Base-by-base conservation (phyloP, 495 filamentous ascomycete genomes). In the Rusavskia elegans region DNA sequence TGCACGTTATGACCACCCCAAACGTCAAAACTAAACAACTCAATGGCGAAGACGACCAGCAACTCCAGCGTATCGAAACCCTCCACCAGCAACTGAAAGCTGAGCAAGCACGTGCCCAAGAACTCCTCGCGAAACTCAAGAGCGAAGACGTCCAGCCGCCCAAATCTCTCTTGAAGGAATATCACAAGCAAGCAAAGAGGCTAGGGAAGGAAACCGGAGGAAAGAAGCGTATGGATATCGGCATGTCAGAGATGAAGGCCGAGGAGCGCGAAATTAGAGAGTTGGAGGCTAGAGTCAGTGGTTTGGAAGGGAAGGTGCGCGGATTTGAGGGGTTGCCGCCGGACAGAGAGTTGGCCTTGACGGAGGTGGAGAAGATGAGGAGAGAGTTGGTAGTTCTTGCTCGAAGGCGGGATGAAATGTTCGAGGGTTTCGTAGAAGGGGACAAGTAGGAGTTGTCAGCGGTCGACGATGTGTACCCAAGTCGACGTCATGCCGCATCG, bases 251-350 rank as follows among this genome's bases (percentile, higher is more conserved):
- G 30, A 59, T 76, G 2, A 60, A 68, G 16, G 58, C 50, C 1
- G 70, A 77, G 46, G 78, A 82, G 55, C 65, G 70, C 16, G 68
- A 65, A 0, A 73, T 80, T 21, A 64, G 68, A 7, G 68, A 63
- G 2, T 54, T 80, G 55, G 64, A 76, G 19, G 55, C 63, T 2
- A 57, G 64, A 37, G 78, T 83, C 45, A 70, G 72, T 51, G 71
- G 71, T 17, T 59, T 88, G 20, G 78, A 85, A 49, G 65, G 60
- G 0, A 71, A 79, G 58, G 72, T 84, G 9, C 64, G 63, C 27
- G 71, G 65, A 0, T 87, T 80, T 54, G 68, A 77, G 54, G 78
- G 79, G 0, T 56, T 88, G 55, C 80, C 84, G 17, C 74, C 75
- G 17, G 81, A 87, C 53, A 68, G 67, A 45, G 82, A 84, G 53